Evolutionary conservation across 2,329 filamentous ascomycete species (phyloP).

Genomic region (Exophiala alcalophila): DNA sequence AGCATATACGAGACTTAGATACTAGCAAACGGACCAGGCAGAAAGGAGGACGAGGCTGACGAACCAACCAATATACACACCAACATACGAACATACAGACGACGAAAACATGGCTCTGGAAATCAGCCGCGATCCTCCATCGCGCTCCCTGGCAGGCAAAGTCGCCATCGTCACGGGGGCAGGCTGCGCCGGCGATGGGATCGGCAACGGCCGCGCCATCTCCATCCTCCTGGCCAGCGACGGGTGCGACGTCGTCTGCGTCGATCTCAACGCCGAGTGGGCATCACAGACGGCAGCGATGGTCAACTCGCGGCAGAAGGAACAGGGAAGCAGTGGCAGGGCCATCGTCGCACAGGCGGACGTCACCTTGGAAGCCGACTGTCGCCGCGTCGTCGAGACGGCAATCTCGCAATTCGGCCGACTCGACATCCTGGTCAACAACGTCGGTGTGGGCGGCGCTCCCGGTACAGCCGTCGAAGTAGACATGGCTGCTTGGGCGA

Average conservation of each 20-base stretch:
- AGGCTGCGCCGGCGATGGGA: slow-evolving; percentile 55
- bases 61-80: no score
- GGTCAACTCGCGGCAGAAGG: slow-evolving; percentile 34
- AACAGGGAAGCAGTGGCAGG: slow-evolving; percentile 40
- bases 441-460: slow-evolving; percentile 53
- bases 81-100: no score
- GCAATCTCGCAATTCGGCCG: slow-evolving; percentile 40
- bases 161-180: slow-evolving; percentile 58
- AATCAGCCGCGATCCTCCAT: no score
- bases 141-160: slow-evolving; percentile 21
- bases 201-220: slow-evolving; percentile 59
- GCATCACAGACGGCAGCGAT: slow-evolving; percentile 55
- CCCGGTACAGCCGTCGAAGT: slow-evolving; percentile 59
- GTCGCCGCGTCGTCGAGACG: slow-evolving; percentile 39
- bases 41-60: no score
- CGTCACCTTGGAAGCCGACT: slow-evolving; percentile 54
- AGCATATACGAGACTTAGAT: no score
- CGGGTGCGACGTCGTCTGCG: slow-evolving; percentile 57
- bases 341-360: slow-evolving; percentile 50
- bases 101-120: no score
- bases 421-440: slow-evolving; percentile 1
- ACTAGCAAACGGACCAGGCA: no score
- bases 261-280: slow-evolving; percentile 51
- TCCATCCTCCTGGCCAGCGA: slow-evolving; percentile 60
- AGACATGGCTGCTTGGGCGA: slow-evolving; percentile 57